Evolutionary conservation across 345 rosid genomes (phyloP), one percentile per base, ranked within the genome.

Genomic region (Acer saccharum): DNA sequence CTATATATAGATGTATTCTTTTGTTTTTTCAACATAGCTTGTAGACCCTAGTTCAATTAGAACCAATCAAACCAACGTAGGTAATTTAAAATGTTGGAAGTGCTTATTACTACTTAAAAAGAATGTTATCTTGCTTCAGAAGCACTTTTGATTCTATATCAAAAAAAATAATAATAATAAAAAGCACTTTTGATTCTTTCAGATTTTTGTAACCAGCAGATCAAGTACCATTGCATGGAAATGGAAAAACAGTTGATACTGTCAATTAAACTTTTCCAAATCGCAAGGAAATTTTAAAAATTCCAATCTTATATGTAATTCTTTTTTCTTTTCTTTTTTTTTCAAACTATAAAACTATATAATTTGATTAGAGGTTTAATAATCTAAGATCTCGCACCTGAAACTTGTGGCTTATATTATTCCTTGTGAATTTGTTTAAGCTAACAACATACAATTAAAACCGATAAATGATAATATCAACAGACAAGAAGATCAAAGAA

Each of bases 401-500:
- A 35, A 35, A 35, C 6, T 0, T 35, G 39, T 35, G 6, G 0
- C 39, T 35, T 35, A 5, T 35, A 35, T 35, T 35, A 35, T 35
- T 35, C 6, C 39, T 35, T 35, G 17, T 16, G 16, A 23, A 23
- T 48, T 21, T 21, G 39, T 25, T 69, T 16, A 17, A 23, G 39
- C 58, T 69, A 46, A 23, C 10, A 20, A 4, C 60, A 48, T 7
- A 39, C 48, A 48, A 69, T 35, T 35, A 35, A 69, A 14, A 32
- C n/a, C 1, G n/a, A 14, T 20, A 60, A 60, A 60, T 32, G 29
- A 39, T 3, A 7, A 61, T 39, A 8, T 4, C 25, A 74, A 74
- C 3, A 10, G 70, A 74, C 32, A 23, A 43, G 43, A 74, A 43
- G 61, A 74, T 29, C 48, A 74, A 74, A 64, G 70, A 74, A 74